Evolutionary conservation across 2,329 filamentous ascomycete species (phyloP).

Genomic region (Sarocladiaceae sp.): DNA sequence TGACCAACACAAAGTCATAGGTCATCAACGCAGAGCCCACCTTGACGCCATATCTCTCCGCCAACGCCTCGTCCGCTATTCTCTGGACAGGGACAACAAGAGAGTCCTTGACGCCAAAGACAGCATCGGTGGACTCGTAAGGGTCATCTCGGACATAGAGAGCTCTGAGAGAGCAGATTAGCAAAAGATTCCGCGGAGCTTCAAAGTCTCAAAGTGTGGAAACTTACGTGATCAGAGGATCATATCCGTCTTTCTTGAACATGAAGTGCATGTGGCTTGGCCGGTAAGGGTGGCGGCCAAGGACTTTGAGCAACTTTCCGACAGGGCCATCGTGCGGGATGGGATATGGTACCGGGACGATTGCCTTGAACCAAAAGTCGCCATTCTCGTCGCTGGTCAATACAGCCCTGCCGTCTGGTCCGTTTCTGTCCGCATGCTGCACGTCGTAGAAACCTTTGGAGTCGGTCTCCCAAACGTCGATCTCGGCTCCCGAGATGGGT

Average conservation of each 20-base stretch:
- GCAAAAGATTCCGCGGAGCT: not conserved
- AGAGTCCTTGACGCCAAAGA: slow-evolving; percentile 10
- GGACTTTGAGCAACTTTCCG: slow-evolving; percentile 56
- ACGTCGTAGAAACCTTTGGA: slow-evolving; percentile 69
- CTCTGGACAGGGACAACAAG: slow-evolving; percentile 5
- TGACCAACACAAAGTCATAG: slow-evolving; percentile 11
- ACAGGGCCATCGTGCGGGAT: slow-evolving; percentile 80
- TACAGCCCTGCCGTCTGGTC: slow-evolving; percentile 18
- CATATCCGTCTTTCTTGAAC: not conserved
- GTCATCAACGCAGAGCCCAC: not conserved
- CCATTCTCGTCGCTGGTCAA: slow-evolving; percentile 43
- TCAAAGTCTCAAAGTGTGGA: not conserved
- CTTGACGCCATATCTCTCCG: slow-evolving; percentile 10
- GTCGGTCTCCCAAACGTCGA: slow-evolving; percentile 78
- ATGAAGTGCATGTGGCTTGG: slow-evolving; percentile 81
- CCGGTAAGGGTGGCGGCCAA: slow-evolving; percentile 65
- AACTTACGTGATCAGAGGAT: slow-evolving; percentile 2
- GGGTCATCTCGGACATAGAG: slow-evolving; percentile 7
- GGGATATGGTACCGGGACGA: slow-evolving; percentile 77
- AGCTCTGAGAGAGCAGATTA: not conserved
- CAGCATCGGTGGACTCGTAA: slow-evolving; percentile 9
- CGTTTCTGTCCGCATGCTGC: slow-evolving; percentile 54
- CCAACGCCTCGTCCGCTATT: slow-evolving; percentile 3
- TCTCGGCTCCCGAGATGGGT: slow-evolving; percentile 55
- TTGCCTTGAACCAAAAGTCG: slow-evolving; percentile 73